Percentiles rank a stretch among this genome's conserved stretches.
These are phyloP conservation scores for Conringia planisiliqua DNA, from an alignment of 345 rosid species.

Conservation along the genomic window DNA sequence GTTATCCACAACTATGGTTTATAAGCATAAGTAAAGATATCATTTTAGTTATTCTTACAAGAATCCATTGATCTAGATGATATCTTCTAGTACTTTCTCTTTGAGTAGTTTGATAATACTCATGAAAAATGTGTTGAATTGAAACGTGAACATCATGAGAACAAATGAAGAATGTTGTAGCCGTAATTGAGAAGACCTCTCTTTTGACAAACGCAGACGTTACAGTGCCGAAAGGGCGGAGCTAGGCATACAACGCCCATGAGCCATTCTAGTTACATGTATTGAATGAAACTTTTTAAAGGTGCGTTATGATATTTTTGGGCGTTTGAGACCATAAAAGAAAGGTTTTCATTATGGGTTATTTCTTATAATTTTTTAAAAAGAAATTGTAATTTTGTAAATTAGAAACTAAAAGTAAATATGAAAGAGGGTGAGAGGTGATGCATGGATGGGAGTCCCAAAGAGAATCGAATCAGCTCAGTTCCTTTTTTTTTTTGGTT, in stretches of 20 bases:
- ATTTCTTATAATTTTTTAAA: not conserved
- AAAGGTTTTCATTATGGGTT: not conserved
- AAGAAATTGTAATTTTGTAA: not conserved
- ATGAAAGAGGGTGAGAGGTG: conserved; percentile 24
- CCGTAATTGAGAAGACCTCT: conserved; percentile 16
- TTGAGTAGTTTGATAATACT: not conserved
- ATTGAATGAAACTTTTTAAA: not conserved
- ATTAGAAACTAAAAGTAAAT: not conserved
- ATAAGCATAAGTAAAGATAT: not conserved
- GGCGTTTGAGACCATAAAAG: not conserved
- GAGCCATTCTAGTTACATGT: not conserved
- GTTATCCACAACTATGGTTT: not conserved
- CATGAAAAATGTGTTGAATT: not conserved
- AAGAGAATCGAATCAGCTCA: conserved; percentile 40
- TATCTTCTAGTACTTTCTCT: not conserved
- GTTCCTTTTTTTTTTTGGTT: conserved; percentile 21
- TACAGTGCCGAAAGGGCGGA: not conserved
- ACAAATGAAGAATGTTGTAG: not conserved
- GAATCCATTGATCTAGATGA: not conserved
- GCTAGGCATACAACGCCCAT: not conserved
- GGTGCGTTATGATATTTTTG: not conserved
- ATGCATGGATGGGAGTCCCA: conserved; percentile 45
- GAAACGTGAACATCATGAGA: not conserved
- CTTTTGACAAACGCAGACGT: conserved; percentile 21
- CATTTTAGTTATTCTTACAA: not conserved